Evolutionary conservation across 2,329 filamentous ascomycete genomes (phyloP), one percentile per base, ranked within the genome.

Genomic region (Tolypocladium album): DNA sequence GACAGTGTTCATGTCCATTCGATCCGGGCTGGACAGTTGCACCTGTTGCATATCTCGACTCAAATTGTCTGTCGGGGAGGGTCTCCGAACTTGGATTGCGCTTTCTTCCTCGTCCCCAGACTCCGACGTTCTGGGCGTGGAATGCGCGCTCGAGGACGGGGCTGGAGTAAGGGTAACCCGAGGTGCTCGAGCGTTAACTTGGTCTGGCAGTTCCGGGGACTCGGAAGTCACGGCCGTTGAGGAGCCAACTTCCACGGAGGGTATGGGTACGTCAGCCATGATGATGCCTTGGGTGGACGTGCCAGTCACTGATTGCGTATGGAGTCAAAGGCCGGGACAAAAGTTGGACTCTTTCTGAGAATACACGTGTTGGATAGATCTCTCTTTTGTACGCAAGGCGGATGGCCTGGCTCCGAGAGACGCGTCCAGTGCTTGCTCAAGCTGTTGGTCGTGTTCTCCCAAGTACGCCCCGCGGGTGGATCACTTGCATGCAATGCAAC

Each of bases 191-290:
- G 58, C 27, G 34, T 36, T 36, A 9, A 40, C 47, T 40, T 27
- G 43, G 20, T 36, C 20, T 15, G 9, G 57, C 57, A 7, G 50
- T 39, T 39, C 17, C 12, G 53, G 3, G 59, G 20, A n/a, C 2
- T 20, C 42, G 42, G 20, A 22, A 1, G 4, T 15, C n/a, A 20
- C 3, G 11, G 7, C n/a, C 2, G 42, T 22, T 38, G 3, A 63
- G 61, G 62, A 40, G 63, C 17, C 57, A 3, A 39, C 50, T 52
- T 66, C 65, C 2, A 62, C 63, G 3, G 65, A 65, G 2, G 60
- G 61, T 17, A 65, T 57, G 4, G 65, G 61, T 6, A 63, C 38
- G 13, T 66, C 65, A 39, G 53, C 34, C 34, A 39, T 22, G 20
- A 39, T 22, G 20, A 20, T 12, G 22, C n/a, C 39, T 1, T 7